phyloP scores from a whole-genome alignment of 2,329 filamentous ascomycete genomes.

The Epichloe amarillans region DNA sequence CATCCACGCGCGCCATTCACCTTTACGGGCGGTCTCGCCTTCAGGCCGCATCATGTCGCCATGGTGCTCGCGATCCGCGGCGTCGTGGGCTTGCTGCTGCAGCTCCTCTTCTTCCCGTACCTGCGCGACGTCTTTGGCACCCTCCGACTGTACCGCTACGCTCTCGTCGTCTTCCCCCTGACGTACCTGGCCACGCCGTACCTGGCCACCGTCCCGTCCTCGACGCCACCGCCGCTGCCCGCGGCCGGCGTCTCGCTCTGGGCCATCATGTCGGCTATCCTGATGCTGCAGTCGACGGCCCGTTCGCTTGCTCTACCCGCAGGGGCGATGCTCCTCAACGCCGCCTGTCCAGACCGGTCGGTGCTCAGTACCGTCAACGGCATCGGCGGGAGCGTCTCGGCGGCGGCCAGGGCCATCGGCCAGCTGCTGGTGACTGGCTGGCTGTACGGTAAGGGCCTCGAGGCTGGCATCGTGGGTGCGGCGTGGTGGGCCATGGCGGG shows the following conservation, averaged over 20 bases:
- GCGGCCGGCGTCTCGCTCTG: conserved; percentile 47
- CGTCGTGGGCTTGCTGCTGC: conserved; percentile 56
- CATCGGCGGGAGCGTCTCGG: conserved; percentile 43
- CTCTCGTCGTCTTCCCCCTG: conserved; percentile 59
- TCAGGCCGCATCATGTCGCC: conserved; percentile 59
- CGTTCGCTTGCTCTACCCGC: conserved; percentile 47
- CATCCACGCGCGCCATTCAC: conserved; percentile 36
- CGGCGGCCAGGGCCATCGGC: conserved; percentile 44
- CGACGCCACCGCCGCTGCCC: conserved; percentile 29
- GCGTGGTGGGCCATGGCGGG: conserved; percentile 15
- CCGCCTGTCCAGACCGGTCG: conserved; percentile 33
- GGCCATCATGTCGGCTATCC: conserved; percentile 47
- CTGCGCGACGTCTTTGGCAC: conserved; percentile 56
- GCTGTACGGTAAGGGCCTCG: conserved; percentile 45
- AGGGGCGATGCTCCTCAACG: conserved; percentile 33
- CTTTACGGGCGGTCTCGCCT: conserved; percentile 65
- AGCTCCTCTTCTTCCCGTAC: conserved; percentile 48
- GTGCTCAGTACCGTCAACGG: conserved; percentile 36
- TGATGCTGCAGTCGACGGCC: conserved; percentile 52
- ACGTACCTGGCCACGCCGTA: conserved; percentile 54
- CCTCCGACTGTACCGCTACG: conserved; percentile 52
- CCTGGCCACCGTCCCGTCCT: conserved; percentile 52
- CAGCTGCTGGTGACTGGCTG: conserved; percentile 43
- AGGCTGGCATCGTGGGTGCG: conserved; percentile 41
- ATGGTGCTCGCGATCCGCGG: conserved; percentile 67